Percentiles rank a stretch among this genome's conserved stretches.
phyloP scores from a whole-genome alignment of 2,329 filamentous ascomycete species.

The Pseudogymnoascus sp. region DNA sequence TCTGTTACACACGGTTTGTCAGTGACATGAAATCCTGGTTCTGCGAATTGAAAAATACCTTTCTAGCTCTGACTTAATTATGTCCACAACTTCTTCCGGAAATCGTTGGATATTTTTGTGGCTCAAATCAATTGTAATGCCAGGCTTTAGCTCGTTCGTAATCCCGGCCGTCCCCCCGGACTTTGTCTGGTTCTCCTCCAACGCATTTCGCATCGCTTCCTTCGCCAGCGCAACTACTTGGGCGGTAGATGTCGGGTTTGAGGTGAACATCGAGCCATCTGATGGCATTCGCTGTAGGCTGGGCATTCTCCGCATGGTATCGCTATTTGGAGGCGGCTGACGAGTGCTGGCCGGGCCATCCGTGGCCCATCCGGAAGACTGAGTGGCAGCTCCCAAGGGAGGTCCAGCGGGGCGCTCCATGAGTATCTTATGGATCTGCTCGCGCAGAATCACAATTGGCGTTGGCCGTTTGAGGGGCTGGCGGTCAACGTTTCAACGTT shows the following conservation, averaged over 20 bases:
- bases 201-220: constrained; percentile 58
- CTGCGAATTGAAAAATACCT: constrained; percentile 20
- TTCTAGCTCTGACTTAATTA: constrained; percentile 29
- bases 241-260: constrained; percentile 46
- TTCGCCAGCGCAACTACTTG: constrained; percentile 59
- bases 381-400: constrained; percentile 27
- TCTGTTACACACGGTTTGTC: constrained; percentile 34
- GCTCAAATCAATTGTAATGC: constrained; percentile 71
- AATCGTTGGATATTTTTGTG: constrained; percentile 58
- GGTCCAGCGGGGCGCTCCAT: constrained; percentile 28
- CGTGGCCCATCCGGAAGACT: constrained; percentile 31
- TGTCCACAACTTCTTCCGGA: constrained; percentile 30
- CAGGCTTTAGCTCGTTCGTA: constrained; percentile 55
- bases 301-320: constrained; percentile 29
- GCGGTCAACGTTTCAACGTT: constrained; percentile 21
- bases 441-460: constrained; percentile 12
- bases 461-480: constrained; percentile 16
- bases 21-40: constrained; percentile 23
- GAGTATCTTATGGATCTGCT: constrained; percentile 13
- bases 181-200: constrained; percentile 57
- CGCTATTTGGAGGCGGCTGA: constrained; percentile 28
- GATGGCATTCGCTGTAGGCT: constrained; percentile 41
- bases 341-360: constrained; percentile 31
- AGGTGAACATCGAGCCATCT: constrained; percentile 37
- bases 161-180: constrained; percentile 51